phyloP scores from a whole-genome alignment of 768 basidiomycete species.

The Tulasnella sp. region DNA sequence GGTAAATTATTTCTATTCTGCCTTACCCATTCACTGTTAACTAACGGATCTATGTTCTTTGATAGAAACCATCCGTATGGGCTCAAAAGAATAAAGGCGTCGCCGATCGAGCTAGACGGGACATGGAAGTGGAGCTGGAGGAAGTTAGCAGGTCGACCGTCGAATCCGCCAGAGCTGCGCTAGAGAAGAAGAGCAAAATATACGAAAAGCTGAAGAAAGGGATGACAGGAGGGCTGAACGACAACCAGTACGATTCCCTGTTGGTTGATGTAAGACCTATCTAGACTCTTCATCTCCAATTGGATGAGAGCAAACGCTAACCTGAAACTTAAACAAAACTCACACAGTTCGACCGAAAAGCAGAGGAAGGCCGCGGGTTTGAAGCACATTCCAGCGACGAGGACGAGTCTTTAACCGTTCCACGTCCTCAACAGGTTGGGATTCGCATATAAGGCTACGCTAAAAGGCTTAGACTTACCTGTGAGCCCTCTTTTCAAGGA shows the following conservation, averaged over 20 bases:
- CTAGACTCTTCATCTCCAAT: constrained; percentile 1
- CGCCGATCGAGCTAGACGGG: constrained; percentile 61
- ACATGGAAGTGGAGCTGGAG: constrained; percentile 63
- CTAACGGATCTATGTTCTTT: too few species aligned
- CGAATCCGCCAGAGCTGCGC: constrained; percentile 68
- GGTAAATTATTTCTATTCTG: too few species aligned
- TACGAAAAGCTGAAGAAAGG: constrained; percentile 80
- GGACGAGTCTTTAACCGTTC: constrained; percentile 71
- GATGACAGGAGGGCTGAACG: constrained; percentile 74
- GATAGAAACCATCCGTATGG: constrained; percentile 85
- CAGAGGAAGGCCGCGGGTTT: background rate
- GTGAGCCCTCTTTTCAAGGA: background rate
- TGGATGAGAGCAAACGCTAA: background rate
- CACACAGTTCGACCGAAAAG: constrained; percentile 66
- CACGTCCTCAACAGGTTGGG: constrained; percentile 49
- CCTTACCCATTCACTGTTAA: too few species aligned
- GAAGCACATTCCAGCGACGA: constrained; percentile 30
- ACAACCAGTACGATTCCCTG: constrained; percentile 70
- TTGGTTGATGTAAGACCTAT: constrained; percentile 70
- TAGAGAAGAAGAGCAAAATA: constrained; percentile 78
- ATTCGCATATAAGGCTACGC: constrained; percentile 44
- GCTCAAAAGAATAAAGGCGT: constrained; percentile 76
- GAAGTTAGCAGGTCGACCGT: constrained; percentile 68
- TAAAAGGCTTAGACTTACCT: constrained; percentile 39
- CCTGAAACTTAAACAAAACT: background rate